These are phyloP conservation scores for Arxiozyma telluris DNA, from an alignment of 1,139 yeast species.

Conservation along the genomic window DNA sequence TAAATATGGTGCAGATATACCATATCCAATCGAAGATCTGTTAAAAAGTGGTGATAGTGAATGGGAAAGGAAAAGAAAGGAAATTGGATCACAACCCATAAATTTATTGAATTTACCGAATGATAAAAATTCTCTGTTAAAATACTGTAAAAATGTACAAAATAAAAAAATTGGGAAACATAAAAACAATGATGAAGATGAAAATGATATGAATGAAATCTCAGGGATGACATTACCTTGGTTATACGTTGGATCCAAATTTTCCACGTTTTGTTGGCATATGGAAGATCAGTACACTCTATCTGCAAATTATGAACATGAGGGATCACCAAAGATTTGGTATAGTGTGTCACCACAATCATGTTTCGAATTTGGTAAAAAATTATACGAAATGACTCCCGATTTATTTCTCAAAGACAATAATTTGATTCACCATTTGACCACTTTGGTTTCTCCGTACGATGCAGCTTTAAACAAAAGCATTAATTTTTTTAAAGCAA, in stretches of 20 bases:
- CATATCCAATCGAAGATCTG: constrained; percentile 33
- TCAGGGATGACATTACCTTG: constrained; percentile 82
- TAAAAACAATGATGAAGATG: constrained; percentile 28
- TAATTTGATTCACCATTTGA: constrained; percentile 78
- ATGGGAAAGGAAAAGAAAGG: neutral
- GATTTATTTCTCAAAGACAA: constrained; percentile 82
- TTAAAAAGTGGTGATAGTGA: neutral
- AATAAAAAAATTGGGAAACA: neutral
- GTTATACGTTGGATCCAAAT: constrained; percentile 66
- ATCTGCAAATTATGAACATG: constrained; percentile 70
- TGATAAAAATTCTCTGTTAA: constrained; percentile 55
- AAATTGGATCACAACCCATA: constrained; percentile 44
- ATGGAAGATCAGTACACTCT: constrained; percentile 74
- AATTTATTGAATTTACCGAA: constrained; percentile 60
- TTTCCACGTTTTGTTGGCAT: constrained; percentile 80
- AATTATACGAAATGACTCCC: constrained; percentile 57
- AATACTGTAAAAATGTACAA: constrained; percentile 40
- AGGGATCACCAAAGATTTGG: constrained; percentile 72
- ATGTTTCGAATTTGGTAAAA: constrained; percentile 46
- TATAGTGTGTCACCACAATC: constrained; percentile 58
- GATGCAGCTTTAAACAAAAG: constrained; percentile 33
- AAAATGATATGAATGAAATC: constrained; percentile 17
- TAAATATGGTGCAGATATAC: constrained; percentile 73
- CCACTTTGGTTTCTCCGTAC: constrained; percentile 68
- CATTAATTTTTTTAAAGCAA: constrained; percentile 56